Percentiles rank a stretch among this genome's conserved stretches.
These are phyloP conservation scores for Epichloe coenophiala DNA, from an alignment of 2,329 filamentous ascomycete species.

Conservation along the genomic window DNA sequence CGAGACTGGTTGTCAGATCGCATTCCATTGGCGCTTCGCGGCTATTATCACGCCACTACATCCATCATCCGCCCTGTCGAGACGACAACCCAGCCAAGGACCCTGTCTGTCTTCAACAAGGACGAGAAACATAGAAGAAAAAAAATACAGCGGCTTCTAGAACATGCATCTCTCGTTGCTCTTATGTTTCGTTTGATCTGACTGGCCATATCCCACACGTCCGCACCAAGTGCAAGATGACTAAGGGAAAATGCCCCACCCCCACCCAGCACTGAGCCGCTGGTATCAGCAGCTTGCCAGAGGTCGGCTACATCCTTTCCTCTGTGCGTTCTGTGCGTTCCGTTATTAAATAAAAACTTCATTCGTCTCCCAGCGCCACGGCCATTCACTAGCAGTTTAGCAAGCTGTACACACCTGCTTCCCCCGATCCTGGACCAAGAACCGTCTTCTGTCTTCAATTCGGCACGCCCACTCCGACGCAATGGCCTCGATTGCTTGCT, in stretches of 20 bases:
- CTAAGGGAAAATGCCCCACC: not conserved
- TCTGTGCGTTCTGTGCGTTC: not conserved
- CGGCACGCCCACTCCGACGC: conserved; percentile 10
- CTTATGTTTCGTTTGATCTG: conserved; percentile 2
- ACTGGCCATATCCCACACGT: conserved; percentile 2
- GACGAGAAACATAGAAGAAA: too few species aligned
- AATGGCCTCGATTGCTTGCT: conserved; percentile 51
- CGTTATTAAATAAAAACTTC: not conserved
- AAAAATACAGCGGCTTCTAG: too few species aligned
- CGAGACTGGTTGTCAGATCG: too few species aligned
- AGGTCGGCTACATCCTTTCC: not conserved
- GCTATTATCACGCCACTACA: not conserved
- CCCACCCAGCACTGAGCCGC: not conserved
- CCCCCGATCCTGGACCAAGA: not conserved
- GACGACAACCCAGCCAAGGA: too few species aligned
- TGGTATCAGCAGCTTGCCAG: not conserved
- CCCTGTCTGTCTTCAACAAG: too few species aligned
- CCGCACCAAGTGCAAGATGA: not conserved
- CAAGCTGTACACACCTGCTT: not conserved
- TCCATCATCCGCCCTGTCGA: too few species aligned
- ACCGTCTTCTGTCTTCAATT: not conserved
- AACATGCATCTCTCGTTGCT: not conserved
- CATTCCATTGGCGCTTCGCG: not conserved
- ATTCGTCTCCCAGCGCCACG: not conserved
- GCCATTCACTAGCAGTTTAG: not conserved